Base-by-base conservation (phyloP, 805 yeast species). In the Myxozyma vanderwaltii region DNA sequence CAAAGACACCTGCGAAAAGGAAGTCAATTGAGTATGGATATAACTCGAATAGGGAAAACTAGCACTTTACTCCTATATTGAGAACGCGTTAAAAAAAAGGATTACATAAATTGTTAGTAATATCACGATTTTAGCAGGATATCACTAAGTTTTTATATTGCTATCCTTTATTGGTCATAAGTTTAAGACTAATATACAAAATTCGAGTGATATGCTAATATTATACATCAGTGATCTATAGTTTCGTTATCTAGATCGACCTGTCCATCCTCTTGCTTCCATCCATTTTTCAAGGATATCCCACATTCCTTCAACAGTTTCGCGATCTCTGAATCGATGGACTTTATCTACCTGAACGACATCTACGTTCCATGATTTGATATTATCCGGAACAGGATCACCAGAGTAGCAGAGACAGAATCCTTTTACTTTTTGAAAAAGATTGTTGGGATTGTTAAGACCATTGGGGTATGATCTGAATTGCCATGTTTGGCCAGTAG, bases 401-500 rank as follows among this genome's bases (percentile, higher is more conserved):
- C 90, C 91, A 61, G 82, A 81, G 74, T 84, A 91, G 45, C 85
- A 79, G 66, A 91, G 79, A 68, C 83, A 88, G 70, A 83, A 91
- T 1, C 99, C 99, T 60, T 86, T 84, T 65, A 88, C 88, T 66
- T 83, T 85, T 69, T 87, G 94, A 74, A 94, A 94, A 64, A 94
- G 78, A 45, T 78, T 78, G 60, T 86, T 84, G 1, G 99, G 97
- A 55, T 86, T 83, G 40, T 84, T 79, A 84, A 91, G 87, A 3
- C 51, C 59, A 13, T 36, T 41, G 71, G 86, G 88, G 74, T 92
- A 94, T 68, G 85, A 83, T 70, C 88, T 83, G 75, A 94, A 89
- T 75, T 94, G 99, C 99, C 99, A 94, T 55, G 86, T 79, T 76
- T 94, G 99, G 12, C 99, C 99, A 10, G 97, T 92, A 17, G 97